These are phyloP conservation scores for Colletotrichum karsti DNA, from an alignment of 2,329 filamentous ascomycete genomes.

Conservation along the genomic window DNA sequence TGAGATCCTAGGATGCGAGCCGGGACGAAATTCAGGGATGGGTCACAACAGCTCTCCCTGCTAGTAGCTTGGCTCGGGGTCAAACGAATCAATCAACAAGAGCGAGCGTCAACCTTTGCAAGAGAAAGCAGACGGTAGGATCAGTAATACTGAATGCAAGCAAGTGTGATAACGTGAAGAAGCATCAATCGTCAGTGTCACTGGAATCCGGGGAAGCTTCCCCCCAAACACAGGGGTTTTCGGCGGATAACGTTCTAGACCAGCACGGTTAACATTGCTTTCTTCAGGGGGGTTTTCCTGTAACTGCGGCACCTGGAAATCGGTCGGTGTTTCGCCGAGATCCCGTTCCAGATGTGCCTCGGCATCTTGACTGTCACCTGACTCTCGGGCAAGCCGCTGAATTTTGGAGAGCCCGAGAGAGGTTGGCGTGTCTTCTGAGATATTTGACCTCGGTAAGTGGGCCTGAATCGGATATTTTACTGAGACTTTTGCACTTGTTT, in stretches of 20 bases:
- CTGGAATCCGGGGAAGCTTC: neutral
- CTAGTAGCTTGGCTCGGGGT: too few relatives aligned
- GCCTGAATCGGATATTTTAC: neutral
- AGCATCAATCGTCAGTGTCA: neutral
- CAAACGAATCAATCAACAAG: neutral
- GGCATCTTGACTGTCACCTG: neutral
- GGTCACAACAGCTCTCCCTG: too few relatives aligned
- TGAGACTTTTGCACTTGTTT: neutral
- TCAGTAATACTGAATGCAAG: neutral
- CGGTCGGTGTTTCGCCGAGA: neutral
- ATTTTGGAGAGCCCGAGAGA: too few relatives aligned
- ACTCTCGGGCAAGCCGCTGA: neutral
- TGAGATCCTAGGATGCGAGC: neutral
- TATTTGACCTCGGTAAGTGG: constrained; percentile 2
- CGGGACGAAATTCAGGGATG: neutral
- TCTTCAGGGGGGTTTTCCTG: neutral
- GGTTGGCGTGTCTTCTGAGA: neutral
- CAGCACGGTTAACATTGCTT: neutral
- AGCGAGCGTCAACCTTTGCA: too few relatives aligned
- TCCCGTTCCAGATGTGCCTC: neutral
- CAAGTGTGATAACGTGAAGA: neutral
- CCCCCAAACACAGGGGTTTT: neutral
- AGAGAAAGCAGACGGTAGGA: neutral
- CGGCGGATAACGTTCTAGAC: neutral
- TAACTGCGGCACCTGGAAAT: neutral